These are phyloP conservation scores for Endoconidiophora laricicola DNA, from an alignment of 2,329 filamentous ascomycete species.

Conservation along the genomic window DNA sequence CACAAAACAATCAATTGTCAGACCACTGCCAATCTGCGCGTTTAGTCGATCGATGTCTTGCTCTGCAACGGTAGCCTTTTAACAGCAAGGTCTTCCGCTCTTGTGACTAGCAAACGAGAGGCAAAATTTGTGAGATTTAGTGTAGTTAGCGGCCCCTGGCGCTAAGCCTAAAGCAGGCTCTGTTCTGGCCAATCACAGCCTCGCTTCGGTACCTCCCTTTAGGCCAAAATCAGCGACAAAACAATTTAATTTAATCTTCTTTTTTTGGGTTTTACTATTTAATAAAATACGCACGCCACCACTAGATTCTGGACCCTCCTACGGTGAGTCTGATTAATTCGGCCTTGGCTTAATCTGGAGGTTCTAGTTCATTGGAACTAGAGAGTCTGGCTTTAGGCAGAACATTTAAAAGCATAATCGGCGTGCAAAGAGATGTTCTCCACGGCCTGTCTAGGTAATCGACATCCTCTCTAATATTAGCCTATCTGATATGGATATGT, in stretches of 20 bases:
- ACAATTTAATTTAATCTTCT: neutral
- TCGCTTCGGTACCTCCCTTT: neutral
- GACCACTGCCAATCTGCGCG: neutral
- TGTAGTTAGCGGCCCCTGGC: slow-evolving; percentile 4
- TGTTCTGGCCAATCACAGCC: slow-evolving; percentile 2
- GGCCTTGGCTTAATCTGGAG: too few relatives aligned
- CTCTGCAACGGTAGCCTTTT: neutral
- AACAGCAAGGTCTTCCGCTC: neutral
- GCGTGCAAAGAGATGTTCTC: too few relatives aligned
- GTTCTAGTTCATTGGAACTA: too few relatives aligned
- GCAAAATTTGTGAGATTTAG: neutral
- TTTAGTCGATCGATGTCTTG: neutral
- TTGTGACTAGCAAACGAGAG: neutral
- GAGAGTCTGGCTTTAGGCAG: too few relatives aligned
- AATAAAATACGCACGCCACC: too few relatives aligned
- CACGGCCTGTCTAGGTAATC: too few relatives aligned
- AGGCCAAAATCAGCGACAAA: neutral
- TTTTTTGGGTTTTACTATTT: too few relatives aligned
- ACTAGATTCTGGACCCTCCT: too few relatives aligned
- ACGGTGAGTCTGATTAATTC: too few relatives aligned
- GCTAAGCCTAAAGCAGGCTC: slow-evolving; percentile 4
- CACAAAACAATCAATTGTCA: neutral
- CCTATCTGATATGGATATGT: too few relatives aligned
- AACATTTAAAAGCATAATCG: too few relatives aligned
- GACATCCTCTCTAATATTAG: too few relatives aligned